Percentiles rank a stretch among this genome's conserved stretches.
Conservation (phyloP, 2,329 filamentous ascomycete genomes). For the Ramularia endophylla region DNA sequence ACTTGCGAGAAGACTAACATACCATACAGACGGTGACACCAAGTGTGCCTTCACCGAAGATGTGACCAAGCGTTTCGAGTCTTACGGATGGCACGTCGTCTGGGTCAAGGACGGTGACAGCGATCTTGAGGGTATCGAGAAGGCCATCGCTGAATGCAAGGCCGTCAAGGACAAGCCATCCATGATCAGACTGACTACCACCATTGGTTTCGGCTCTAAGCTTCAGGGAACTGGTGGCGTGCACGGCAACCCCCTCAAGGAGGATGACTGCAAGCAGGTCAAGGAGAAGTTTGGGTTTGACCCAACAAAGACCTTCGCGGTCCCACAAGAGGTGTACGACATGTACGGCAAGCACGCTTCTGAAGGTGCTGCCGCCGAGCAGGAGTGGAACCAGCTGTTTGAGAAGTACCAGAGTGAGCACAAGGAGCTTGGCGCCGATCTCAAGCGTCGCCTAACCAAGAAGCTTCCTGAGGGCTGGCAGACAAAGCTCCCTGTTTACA, state of each 20-base stretch:
- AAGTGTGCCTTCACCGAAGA: slow-evolving; percentile 97
- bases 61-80: slow-evolving; percentile 86
- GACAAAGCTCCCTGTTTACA: slow-evolving; percentile 87
- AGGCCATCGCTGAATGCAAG: slow-evolving; percentile 78
- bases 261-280: slow-evolving; percentile 86
- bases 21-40: slow-evolving; percentile 81
- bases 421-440: slow-evolving; percentile 73
- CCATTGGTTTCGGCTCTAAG: slow-evolving; percentile 92
- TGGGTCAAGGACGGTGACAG: slow-evolving; percentile 81
- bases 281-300: slow-evolving; percentile 97
- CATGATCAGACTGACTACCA: slow-evolving; percentile 94
- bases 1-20: too few relatives aligned
- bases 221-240: slow-evolving; percentile 92
- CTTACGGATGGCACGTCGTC: slow-evolving; percentile 93
- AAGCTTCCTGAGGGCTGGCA: slow-evolving; percentile 96
- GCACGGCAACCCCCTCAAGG: slow-evolving; percentile 93
- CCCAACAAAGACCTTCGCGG: slow-evolving; percentile 85
- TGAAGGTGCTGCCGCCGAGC: slow-evolving; percentile 80
- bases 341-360: slow-evolving; percentile 77
- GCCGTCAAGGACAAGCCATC: slow-evolving; percentile 93
- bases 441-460: slow-evolving; percentile 70
- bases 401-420: slow-evolving; percentile 76
- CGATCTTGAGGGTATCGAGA: slow-evolving; percentile 82
- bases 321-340: slow-evolving; percentile 93
- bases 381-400: slow-evolving; percentile 93